phyloP scores from a whole-genome alignment of 257 asterid genomes.

The Verbena officinalis region DNA sequence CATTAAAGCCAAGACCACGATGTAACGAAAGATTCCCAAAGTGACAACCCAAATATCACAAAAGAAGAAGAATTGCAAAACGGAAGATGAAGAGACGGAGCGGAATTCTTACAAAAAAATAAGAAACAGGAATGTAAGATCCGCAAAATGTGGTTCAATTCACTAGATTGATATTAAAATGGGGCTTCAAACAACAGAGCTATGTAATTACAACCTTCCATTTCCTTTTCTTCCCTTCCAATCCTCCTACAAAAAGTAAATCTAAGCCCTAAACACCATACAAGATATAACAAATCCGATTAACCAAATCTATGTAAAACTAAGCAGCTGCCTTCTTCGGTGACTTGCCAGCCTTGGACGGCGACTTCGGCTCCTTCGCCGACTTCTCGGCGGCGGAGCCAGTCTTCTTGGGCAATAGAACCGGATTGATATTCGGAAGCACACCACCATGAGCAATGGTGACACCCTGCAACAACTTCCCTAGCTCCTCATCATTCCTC shows the following conservation, averaged over 20 bases:
- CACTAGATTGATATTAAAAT: conserved; percentile 20
- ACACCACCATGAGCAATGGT: conserved; percentile 63
- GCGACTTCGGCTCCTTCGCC: conserved; percentile 44
- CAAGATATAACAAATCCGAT: neutral
- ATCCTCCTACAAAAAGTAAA: neutral
- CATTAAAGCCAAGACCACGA: neutral
- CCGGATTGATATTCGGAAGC: conserved; percentile 54
- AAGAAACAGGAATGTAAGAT: neutral
- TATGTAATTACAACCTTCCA: conserved; percentile 25
- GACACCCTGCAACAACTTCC: conserved; percentile 50
- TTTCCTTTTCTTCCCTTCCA: neutral
- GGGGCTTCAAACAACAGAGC: conserved; percentile 11
- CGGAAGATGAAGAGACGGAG: neutral
- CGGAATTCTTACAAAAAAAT: no score
- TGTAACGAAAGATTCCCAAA: conserved; percentile 11
- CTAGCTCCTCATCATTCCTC: conserved; percentile 56
- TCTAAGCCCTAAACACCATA: conserved; percentile 7
- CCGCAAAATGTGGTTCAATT: conserved; percentile 8
- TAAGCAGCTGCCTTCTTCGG: conserved; percentile 47
- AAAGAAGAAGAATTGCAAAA: neutral
- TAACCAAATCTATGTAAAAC: neutral
- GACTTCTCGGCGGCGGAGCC: conserved; percentile 46
- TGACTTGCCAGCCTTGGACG: conserved; percentile 43
- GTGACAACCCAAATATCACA: neutral
- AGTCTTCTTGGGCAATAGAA: conserved; percentile 53